A percentile compares a stretch with the other conserved stretches of the same genome.
These are phyloP conservation scores for Candida oleophila DNA, from an alignment of 805 yeast genomes.

Conservation along the genomic window DNA sequence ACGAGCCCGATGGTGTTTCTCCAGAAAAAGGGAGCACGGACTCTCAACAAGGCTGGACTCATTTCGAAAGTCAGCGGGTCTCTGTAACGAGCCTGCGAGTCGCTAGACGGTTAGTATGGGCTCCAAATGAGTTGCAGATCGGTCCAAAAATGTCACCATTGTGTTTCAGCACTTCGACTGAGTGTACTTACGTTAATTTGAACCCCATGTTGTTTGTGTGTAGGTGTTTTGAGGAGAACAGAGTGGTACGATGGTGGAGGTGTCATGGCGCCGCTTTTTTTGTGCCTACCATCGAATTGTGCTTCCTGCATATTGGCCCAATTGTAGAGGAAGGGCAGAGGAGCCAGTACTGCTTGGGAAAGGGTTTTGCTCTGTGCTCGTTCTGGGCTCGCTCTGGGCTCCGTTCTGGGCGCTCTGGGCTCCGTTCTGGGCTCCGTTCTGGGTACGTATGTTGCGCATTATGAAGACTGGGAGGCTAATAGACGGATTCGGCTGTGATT, in stretches of 20 bases:
- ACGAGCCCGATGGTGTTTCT: conserved; percentile 66
- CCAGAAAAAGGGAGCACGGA: conserved; percentile 83
- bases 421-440: no score
- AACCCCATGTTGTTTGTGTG: background rate
- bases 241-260: background rate
- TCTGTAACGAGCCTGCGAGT: conserved; percentile 43
- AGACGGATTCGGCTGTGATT: no score
- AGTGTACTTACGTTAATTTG: background rate
- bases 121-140: background rate
- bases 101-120: conserved; percentile 21
- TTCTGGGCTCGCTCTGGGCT: no score
- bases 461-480: no score
- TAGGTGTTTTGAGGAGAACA: background rate
- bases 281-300: no score
- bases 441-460: no score
- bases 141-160: background rate
- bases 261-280: no score
- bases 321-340: no score
- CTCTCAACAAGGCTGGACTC: conserved; percentile 93
- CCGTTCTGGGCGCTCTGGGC: no score
- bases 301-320: no score
- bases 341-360: no score
- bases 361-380: no score
- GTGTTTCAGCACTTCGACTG: background rate
- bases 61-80: conserved; percentile 75